Evolutionary conservation across 2,329 filamentous ascomycete species (phyloP), one percentile per base, ranked within the genome.

Genomic region (Daldinia sp.): DNA sequence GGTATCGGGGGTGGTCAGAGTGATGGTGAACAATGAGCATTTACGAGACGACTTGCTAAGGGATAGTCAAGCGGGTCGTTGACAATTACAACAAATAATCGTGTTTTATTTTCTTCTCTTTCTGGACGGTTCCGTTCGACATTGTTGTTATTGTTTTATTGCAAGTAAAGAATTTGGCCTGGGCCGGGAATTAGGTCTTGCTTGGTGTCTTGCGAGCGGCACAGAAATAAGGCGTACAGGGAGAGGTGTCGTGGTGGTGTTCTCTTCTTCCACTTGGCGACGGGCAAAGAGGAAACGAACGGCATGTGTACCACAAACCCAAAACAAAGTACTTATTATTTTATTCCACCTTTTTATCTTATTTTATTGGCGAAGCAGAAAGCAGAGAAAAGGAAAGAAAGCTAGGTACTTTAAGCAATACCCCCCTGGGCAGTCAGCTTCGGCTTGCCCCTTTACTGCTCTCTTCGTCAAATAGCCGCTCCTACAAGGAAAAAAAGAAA

Each of bases 301-400:
- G 72, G 73, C 73, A 76, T 68, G 72, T 77, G 73, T 78, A 77
- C 68, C 72, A 73, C 73, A 74, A 74, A 64, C 68, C 67, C 69
- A 70, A 63, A 42, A 57, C 18, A 30, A 37, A 54, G 51, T 35
- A 53, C 13, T 28, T 28, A 53, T 53, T 28, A 35, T 26, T 20
- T 42, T 42, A 23, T 42, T 42, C 7, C 9, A 28, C 10, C 9
- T 26, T 30, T 28, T 13, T 50, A n/a, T n/a, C 2, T 18, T n/a
- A 23, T 41, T n/a, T 28, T 28, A 37, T 37, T 23, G 12, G 12
- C 30, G 33, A 23, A 15, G 23, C 7, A 26, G 26, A 53, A 35
- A 28, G 28, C 26, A 33, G 7, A 53, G 20, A 26, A 50, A 20
- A 23, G 20, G 20, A 23, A n/a, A 6, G 1, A 18, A 42, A 51